Evolutionary conservation across 1,284 basidiomycete species (phyloP), one percentile per base, ranked within the genome.

Genomic region (Ustilago lituana): DNA sequence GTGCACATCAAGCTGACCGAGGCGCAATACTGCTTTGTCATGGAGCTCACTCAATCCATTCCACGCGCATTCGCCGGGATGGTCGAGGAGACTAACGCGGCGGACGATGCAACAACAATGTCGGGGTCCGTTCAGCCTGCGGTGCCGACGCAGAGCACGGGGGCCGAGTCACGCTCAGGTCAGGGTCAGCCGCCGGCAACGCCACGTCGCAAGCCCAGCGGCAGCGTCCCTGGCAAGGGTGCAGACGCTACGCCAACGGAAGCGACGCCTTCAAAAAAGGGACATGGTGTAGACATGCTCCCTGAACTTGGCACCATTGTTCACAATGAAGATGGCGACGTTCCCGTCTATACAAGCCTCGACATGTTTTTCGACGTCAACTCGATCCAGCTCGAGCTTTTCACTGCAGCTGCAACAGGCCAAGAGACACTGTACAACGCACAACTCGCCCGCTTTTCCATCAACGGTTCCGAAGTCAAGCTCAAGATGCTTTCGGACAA

Each of bases 1-100:
- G 89, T 98, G 79, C 91, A 90, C 74, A 85, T 98, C 63, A 88
- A 91, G 69, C 84, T 98, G 54, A 97, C 94, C 1, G 91, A 98
- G 81, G 84, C 87, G n/a, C 96, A 98, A 83, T 98, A 96, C 80
- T 84, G 86, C 39, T 85, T 93, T 40, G 83, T 97, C 26, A 87
- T 97, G 72, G 84, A 84, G 23, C 83, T 98, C 1, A 86, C 88
- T 0, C 87, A 88, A 73, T 88, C 91, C 1, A 88, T 98, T 43
- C 91, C 92, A 5, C 86, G 88, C 40, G 88, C 93, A 0, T 83
- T 87, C 26, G 80, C 81, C 2, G 74, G 78, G 22, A 26, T 70
- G 14, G 54, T 57, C 4, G 65, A 60, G 27, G 78, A 81, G 8
- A 82, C 83, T 0, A 84, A 82, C 22, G 50, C 22, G 7, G 76